phyloP scores from a whole-genome alignment of 1,284 basidiomycete genomes.

The Ganoderma sinense region DNA sequence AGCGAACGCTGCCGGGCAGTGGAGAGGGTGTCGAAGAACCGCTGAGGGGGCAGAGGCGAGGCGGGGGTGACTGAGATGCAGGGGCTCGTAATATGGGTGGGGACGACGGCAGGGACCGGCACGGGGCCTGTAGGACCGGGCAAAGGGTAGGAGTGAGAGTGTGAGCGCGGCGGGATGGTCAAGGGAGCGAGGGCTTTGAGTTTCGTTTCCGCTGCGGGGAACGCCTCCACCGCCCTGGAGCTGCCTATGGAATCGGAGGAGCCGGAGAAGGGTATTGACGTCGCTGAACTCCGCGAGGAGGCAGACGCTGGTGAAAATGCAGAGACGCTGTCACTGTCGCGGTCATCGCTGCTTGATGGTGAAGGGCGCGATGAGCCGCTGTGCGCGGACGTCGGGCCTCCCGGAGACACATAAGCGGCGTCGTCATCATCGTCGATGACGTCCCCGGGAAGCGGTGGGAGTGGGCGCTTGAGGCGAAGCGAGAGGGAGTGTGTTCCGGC shows the following conservation, averaged over 20 bases:
- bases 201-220: constrained; percentile 6
- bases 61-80: constrained; percentile 29
- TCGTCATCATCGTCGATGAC: constrained; percentile 16
- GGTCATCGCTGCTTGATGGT: constrained; percentile 25
- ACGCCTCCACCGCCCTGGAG: constrained; percentile 14
- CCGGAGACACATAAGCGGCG: constrained; percentile 13
- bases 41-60: constrained; percentile 16
- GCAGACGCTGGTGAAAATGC: constrained; percentile 22
- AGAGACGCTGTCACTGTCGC: constrained; percentile 22
- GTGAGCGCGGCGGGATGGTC: constrained; percentile 22
- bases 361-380: constrained; percentile 15
- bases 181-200: constrained; percentile 15
- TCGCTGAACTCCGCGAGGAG: constrained; percentile 16
- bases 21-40: neutral
- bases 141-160: constrained; percentile 16
- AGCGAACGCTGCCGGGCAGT: constrained; percentile 10
- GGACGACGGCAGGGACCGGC: constrained; percentile 16
- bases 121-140: neutral
- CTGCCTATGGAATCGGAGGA: constrained; percentile 20
- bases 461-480: constrained; percentile 21
- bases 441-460: constrained; percentile 28
- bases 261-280: constrained; percentile 16
- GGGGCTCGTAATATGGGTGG: constrained; percentile 27
- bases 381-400: constrained; percentile 3
- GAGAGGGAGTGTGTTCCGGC: constrained; percentile 20